Percentiles rank a stretch among this genome's conserved stretches.
Evolutionary conservation across 2,329 filamentous ascomycete genomes (phyloP).

Genomic region (Diaporthe vexans): DNA sequence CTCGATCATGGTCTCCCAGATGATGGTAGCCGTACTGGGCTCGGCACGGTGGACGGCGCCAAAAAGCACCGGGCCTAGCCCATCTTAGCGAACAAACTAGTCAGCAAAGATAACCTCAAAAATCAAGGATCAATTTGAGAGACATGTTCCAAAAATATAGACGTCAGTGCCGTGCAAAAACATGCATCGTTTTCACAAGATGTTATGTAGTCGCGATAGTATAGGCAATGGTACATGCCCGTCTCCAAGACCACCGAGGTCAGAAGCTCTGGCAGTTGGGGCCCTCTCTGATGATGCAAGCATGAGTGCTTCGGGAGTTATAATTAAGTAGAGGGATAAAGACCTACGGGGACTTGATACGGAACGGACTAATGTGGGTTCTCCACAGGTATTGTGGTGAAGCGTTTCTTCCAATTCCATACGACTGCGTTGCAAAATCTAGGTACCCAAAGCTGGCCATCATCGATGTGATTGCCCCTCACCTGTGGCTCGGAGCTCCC

Average conservation of each 20-base stretch:
- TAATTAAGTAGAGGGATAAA: background rate
- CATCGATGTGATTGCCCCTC: conserved; percentile 18
- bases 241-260: background rate
- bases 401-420: background rate
- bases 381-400: background rate
- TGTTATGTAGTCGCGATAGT: background rate
- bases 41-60: background rate
- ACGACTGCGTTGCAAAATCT: background rate
- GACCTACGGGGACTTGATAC: background rate
- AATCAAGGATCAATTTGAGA: background rate
- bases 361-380: background rate
- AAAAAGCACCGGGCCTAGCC: background rate
- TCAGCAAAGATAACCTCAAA: background rate
- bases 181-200: background rate
- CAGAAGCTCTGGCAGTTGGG: background rate
- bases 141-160: background rate
- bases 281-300: background rate
- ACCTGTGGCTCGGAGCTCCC: conserved; percentile 13
- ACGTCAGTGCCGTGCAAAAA: background rate
- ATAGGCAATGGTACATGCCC: background rate
- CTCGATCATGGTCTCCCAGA: background rate
- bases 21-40: background rate
- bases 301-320: background rate
- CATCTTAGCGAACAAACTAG: background rate
- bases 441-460: background rate